Percentiles rank a stretch among this genome's conserved stretches.
Evolutionary conservation across 140 eudicot genomes (phyloP).

Genomic region (Senecio squalidus): DNA sequence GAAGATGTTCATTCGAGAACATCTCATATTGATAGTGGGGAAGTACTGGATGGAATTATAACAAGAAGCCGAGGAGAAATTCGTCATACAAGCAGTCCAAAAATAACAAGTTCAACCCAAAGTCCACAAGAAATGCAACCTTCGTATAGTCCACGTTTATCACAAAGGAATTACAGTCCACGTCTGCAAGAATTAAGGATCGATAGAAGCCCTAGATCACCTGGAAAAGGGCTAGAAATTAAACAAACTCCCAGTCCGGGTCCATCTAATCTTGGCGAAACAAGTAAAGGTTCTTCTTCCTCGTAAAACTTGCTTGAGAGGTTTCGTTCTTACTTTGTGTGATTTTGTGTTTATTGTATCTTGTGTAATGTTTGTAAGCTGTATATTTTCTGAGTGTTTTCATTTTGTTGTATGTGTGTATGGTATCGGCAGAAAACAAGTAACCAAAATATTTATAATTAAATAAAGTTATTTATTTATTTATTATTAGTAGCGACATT

Average conservation of each 20-base stretch:
- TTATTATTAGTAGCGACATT: too few species aligned
- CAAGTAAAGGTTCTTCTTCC: slow-evolving; percentile 43
- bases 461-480: background rate
- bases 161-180: slow-evolving; percentile 40
- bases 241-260: slow-evolving; percentile 74
- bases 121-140: slow-evolving; percentile 47
- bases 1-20: slow-evolving; percentile 45
- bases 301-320: slow-evolving; percentile 46
- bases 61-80: slow-evolving; percentile 97
- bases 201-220: slow-evolving; percentile 41
- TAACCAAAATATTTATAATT: slow-evolving; percentile 17
- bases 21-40: slow-evolving; percentile 49
- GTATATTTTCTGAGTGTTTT: slow-evolving; percentile 18
- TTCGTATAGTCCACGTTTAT: slow-evolving; percentile 52
- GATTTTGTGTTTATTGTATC: slow-evolving; percentile 11
- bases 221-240: slow-evolving; percentile 51
- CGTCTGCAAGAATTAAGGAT: slow-evolving; percentile 21
- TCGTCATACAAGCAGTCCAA: slow-evolving; percentile 64
- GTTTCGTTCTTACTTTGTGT: slow-evolving; percentile 22
- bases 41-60: slow-evolving; percentile 69
- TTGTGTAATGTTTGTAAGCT: slow-evolving; percentile 21
- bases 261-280: slow-evolving; percentile 42
- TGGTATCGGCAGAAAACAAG: slow-evolving; percentile 37
- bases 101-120: slow-evolving; percentile 55
- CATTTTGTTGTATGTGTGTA: slow-evolving; percentile 22